Percentiles rank a stretch among this genome's conserved stretches.
Evolutionary conservation across 2,329 filamentous ascomycete genomes (phyloP).

Genomic region (Beauveria pseudobassiana): DNA sequence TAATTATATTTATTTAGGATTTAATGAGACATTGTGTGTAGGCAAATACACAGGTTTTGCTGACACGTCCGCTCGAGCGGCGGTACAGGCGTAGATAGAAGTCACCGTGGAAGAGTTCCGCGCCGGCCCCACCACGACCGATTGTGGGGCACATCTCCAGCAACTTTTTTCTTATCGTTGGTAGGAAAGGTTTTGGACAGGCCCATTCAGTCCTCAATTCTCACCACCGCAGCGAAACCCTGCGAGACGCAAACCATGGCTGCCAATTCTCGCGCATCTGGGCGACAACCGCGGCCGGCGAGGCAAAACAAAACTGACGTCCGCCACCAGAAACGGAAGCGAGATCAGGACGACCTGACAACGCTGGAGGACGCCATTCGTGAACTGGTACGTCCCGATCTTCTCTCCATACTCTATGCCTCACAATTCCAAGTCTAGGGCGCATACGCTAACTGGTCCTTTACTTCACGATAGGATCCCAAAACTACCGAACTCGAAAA

Average conservation of each 20-base stretch:
- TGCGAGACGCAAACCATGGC: constrained; percentile 7
- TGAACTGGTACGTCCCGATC: constrained; percentile 23
- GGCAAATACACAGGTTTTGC: no score
- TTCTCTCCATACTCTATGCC: background rate
- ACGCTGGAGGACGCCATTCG: constrained; percentile 25
- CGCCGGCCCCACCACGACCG: background rate
- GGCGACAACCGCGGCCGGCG: background rate
- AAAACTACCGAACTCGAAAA: constrained; percentile 52
- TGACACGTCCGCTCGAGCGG: no score
- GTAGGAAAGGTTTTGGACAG: background rate
- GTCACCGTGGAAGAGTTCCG: background rate
- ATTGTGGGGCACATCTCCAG: constrained; percentile 6
- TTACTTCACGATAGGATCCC: constrained; percentile 41
- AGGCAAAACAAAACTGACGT: constrained; percentile 25
- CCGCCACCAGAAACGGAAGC: constrained; percentile 31
- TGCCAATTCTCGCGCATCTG: constrained; percentile 2
- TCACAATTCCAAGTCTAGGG: no score
- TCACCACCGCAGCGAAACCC: background rate
- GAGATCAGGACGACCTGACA: constrained; percentile 28
- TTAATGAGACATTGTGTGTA: no score
- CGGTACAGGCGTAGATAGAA: no score
- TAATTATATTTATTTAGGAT: no score
- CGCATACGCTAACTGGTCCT: background rate
- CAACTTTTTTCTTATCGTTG: constrained; percentile 7
- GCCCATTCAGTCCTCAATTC: background rate